These are phyloP conservation scores for Chamaecyparis obtusa DNA, from an alignment of 75 land plant genomes.

Conservation along the genomic window DNA sequence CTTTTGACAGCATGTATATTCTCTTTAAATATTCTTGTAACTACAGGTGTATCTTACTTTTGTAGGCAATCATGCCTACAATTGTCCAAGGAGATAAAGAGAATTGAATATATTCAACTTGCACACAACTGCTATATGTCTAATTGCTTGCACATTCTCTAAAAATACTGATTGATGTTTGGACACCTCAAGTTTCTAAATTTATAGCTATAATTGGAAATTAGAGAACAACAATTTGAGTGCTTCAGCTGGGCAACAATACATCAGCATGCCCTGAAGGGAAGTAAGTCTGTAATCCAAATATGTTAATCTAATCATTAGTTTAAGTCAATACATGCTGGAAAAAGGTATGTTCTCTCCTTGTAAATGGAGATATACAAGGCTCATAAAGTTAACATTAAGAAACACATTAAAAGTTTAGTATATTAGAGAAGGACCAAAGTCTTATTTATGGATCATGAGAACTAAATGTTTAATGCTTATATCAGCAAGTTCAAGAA, in stretches of 20 bases:
- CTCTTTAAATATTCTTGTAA: not conserved
- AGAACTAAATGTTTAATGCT: too few relatives aligned
- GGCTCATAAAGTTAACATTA: not conserved
- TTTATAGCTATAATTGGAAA: slow-evolving; percentile 57
- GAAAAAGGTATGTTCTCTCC: not conserved
- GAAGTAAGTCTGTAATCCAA: slow-evolving; percentile 46
- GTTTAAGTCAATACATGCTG: not conserved
- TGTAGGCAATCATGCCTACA: too few relatives aligned
- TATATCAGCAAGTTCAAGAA: too few relatives aligned
- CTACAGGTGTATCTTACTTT: not conserved
- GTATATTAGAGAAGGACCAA: not conserved
- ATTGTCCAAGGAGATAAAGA: too few relatives aligned
- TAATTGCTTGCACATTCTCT: not conserved
- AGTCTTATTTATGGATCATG: not conserved
- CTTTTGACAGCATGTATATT: not conserved
- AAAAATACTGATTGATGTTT: not conserved
- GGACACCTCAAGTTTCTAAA: not conserved
- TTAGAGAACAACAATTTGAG: slow-evolving; percentile 54
- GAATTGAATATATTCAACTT: too few relatives aligned
- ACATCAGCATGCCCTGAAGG: slow-evolving; percentile 70
- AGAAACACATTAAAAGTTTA: not conserved
- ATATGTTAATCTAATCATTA: not conserved
- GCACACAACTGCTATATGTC: not conserved
- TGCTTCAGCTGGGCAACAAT: slow-evolving; percentile 65
- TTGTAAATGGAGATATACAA: not conserved